Base-by-base conservation (phyloP, 2,329 filamentous ascomycete genomes). In the Basipetospora chlamydospora region DNA sequence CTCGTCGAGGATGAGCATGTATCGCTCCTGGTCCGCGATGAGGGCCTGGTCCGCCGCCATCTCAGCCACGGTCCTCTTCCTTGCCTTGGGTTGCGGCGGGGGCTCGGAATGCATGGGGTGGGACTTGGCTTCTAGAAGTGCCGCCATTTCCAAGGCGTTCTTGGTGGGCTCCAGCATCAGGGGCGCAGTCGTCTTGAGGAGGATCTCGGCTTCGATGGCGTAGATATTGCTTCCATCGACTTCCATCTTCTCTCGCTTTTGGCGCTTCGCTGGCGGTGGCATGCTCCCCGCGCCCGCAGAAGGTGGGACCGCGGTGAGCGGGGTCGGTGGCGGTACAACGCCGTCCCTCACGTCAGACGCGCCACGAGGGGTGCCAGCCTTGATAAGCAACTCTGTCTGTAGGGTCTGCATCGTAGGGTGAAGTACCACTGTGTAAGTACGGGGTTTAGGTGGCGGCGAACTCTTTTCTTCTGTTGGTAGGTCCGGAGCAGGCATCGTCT, bases 41-140 rank as follows among this genome's bases (percentile, higher is more conserved):
- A 85, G 69, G 1, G 90, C 88, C 58, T 98, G 87, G 50, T 98
- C 90, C 6, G 88, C 88, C 7, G 85, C 90, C 63, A 96, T 75
- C 53, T 98, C 88, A 7, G 90, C 90, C 13, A 92, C 79, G 0
- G 90, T 98, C 43, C 88, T 77, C 66, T 98, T 96, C 39, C 90
- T 70, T 6, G 78, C 79, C 65, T 94, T 95, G 3, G 86, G 86
- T 41, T 80, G 72, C 1, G 90, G 88, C 8, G 85, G 78, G 29
- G 74, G 65, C 34, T 80, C 73, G 21, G 74, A 71, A 54, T 95
- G 83, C 39, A 85, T 74, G 6, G 86, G 80, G 53, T 92, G 82
- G 15, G 73, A 67, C 46, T 88, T 64, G 13, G 69, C 64, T 21
- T 84, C 75, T 3, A 96, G 65, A 3, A 92, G 66, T 9, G 67